Base-by-base conservation (phyloP, 441 rosid genomes). In the Adansonia gregorii region DNA sequence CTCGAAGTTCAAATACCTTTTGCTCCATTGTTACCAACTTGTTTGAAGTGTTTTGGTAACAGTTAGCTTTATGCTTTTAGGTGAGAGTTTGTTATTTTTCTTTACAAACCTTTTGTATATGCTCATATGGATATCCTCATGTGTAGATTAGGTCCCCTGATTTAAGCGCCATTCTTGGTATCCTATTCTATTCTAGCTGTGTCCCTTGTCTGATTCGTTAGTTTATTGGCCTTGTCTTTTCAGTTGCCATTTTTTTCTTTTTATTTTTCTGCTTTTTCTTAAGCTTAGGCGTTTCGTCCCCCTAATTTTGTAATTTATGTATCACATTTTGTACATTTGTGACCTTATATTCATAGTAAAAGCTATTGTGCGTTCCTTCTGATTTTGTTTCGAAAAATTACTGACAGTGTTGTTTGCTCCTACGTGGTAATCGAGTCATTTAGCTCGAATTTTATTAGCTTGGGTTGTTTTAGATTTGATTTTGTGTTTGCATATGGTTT, bases 81-180 rank as follows among this genome's bases (percentile, higher is more conserved):
- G 89, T 79, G 86, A 78, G 80, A 75, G 79, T 79, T 65, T 85
- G 76, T 81, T 35, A 35, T 35, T 35, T 76, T 70, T 65, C 45
- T 60, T 35, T 64, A 68, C 87, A 72, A 72, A 82, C 88, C 85
- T 56, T 60, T 41, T 83, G 78, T 82, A 76, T 46, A 80, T 83
- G 78, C 46, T 48, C 73, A 78, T 22, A 69, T 82, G 2, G 10
- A 81, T 73, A 72, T 70, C 77, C 41, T 58, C 71, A 80, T 22
- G 60, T 81, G 84, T 87, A 87, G 84, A 86, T 80, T 85, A 86
- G 84, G 71, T 22, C 67, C 83, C 65, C 27, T 55, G 61, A 74
- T 77, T 71, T 73, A 72, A 24, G 82, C 31, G 69, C 59, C 81
- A 83, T 88, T 89, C 85, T 82, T 90, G 87, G 90, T 84, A 81